Percentiles rank a stretch among this genome's conserved stretches.
Conservation (phyloP, 2,329 filamentous ascomycete species). For the Ceratocystis huliohia region DNA sequence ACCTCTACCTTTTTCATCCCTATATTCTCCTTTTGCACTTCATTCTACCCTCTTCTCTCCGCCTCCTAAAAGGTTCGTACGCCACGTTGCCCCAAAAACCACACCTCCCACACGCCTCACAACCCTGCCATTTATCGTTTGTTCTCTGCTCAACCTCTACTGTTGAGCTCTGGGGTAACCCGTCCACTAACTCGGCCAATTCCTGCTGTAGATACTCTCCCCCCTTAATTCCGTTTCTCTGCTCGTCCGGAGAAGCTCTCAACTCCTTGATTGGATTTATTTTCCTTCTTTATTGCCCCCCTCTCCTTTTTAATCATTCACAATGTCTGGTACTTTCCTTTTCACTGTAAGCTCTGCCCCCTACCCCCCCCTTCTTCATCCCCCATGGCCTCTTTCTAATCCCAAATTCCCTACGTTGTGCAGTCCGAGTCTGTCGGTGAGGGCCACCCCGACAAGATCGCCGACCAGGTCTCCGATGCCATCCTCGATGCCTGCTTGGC, state of each 20-base stretch:
- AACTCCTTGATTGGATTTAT: slow-evolving; percentile 22
- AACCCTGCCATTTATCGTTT: slow-evolving; percentile 19
- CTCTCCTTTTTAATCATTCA: slow-evolving; percentile 29
- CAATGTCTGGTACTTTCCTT: slow-evolving; percentile 64
- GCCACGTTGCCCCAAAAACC: background rate
- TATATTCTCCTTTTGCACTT: slow-evolving; percentile 18
- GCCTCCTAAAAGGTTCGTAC: slow-evolving; percentile 8
- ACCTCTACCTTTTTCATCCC: slow-evolving; percentile 21
- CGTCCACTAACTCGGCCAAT: slow-evolving; percentile 14
- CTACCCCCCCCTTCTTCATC: background rate
- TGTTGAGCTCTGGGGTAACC: background rate
- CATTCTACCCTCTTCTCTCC: slow-evolving; percentile 19
- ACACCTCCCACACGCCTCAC: background rate
- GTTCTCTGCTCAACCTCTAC: slow-evolving; percentile 15
- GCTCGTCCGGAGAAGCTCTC: slow-evolving; percentile 14
- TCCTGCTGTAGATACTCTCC: background rate
- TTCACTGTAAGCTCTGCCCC: slow-evolving; percentile 52
- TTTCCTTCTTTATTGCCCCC: slow-evolving; percentile 21
- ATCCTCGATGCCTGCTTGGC: slow-evolving; percentile 94
- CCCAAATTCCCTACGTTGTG: slow-evolving; percentile 20
- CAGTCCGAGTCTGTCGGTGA: slow-evolving; percentile 79
- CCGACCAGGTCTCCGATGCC: slow-evolving; percentile 96
- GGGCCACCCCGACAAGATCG: slow-evolving; percentile 93
- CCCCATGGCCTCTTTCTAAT: slow-evolving; percentile 20
- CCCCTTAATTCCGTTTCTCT: slow-evolving; percentile 11